A percentile compares a stretch with the other conserved stretches of the same genome.
These are phyloP conservation scores for Coemansia sp. DNA, from an alignment of 192 early-diverging fungal genomes.

Conservation along the genomic window DNA sequence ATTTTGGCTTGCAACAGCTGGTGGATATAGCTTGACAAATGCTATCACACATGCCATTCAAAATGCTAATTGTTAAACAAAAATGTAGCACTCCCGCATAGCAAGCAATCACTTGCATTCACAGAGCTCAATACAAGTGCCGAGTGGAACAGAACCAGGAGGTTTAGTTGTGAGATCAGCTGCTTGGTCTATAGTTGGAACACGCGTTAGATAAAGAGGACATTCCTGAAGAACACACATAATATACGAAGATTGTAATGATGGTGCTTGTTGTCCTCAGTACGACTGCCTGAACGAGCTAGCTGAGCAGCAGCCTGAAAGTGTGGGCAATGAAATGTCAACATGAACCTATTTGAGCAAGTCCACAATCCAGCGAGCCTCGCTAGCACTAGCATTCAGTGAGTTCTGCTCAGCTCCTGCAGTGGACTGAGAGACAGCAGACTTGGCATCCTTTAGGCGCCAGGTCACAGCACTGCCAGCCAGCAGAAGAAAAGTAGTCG, in stretches of 20 bases:
- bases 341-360: neutral
- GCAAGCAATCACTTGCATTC: neutral
- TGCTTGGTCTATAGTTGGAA: neutral
- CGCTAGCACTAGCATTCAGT: constrained; percentile 8
- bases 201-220: neutral
- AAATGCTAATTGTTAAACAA: too few relatives aligned
- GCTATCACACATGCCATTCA: too few relatives aligned
- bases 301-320: neutral
- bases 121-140: neutral
- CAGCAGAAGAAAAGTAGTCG: constrained; percentile 5
- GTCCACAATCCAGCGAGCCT: neutral
- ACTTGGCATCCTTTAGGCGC: constrained; percentile 15
- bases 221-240: neutral
- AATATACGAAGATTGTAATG: neutral
- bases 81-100: too few relatives aligned
- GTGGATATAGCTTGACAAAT: too few relatives aligned
- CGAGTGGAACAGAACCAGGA: neutral
- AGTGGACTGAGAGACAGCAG: constrained; percentile 13
- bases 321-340: neutral
- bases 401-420: constrained; percentile 12
- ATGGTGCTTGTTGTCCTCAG: constrained; percentile 8
- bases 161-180: neutral
- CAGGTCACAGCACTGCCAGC: too few relatives aligned
- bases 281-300: neutral
- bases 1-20: too few relatives aligned